Evolutionary conservation across 2,329 filamentous ascomycete species (phyloP).

Genomic region (Penicillium nordicum): DNA sequence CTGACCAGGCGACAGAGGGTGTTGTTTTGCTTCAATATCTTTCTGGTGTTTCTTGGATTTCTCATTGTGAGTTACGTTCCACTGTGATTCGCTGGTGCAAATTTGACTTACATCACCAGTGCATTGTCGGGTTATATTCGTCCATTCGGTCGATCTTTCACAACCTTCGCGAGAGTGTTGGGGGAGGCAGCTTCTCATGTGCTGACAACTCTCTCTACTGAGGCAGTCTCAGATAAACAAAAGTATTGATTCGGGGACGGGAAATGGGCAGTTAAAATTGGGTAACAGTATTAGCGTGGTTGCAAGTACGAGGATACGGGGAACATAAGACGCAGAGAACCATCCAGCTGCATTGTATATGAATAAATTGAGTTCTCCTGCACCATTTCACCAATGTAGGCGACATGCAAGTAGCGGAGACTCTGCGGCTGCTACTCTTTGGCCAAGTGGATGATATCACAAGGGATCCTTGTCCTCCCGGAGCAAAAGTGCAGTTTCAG

Average conservation of each 20-base stretch:
- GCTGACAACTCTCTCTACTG: slow-evolving; percentile 16
- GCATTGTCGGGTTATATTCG: slow-evolving; percentile 25
- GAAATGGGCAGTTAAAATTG: neutral
- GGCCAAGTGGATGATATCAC: neutral
- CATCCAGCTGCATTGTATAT: neutral
- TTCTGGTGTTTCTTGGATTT: slow-evolving; percentile 12
- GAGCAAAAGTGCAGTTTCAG: neutral
- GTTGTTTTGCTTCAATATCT: slow-evolving; percentile 15
- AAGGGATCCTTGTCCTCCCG: neutral
- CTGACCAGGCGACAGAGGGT: slow-evolving; percentile 19
- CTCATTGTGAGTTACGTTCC: slow-evolving; percentile 12
- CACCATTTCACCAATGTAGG: neutral
- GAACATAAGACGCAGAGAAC: neutral
- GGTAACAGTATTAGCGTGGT: neutral
- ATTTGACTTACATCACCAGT: slow-evolving; percentile 15
- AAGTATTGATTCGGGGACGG: neutral
- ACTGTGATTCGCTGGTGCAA: neutral
- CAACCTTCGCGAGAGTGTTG: slow-evolving; percentile 12
- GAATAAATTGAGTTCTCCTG: slow-evolving; percentile 3
- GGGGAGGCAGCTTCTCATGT: slow-evolving; percentile 21
- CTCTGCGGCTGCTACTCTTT: neutral
- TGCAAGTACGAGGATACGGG: neutral
- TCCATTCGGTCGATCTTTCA: slow-evolving; percentile 23
- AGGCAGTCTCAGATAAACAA: neutral
- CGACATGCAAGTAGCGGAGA: neutral